Evolutionary conservation across 208 protist genomes (phyloP).

Genomic region (Crithidia brevicula): DNA sequence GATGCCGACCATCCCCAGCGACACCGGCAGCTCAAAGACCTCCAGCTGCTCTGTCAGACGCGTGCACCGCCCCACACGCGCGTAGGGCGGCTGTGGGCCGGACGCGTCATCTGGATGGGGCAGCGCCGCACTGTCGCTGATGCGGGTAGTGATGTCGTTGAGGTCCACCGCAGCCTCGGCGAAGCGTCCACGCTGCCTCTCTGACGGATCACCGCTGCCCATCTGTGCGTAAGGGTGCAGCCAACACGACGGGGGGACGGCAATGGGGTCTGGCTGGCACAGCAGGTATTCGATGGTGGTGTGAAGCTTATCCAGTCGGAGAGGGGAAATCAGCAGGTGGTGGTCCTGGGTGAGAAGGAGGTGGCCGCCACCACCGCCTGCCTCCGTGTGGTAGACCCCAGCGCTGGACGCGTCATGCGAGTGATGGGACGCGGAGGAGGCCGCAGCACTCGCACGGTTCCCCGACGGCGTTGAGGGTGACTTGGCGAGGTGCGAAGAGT

Average conservation of each 20-base stretch:
- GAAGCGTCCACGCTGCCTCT: not conserved
- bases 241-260: constrained; percentile 33
- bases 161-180: not conserved
- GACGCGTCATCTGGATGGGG: not conserved
- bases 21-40: constrained; percentile 54
- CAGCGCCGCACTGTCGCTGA: not conserved
- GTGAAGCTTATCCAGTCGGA: constrained; percentile 58
- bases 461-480: too few species aligned
- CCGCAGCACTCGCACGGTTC: too few species aligned
- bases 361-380: constrained; percentile 19
- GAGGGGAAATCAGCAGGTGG: constrained; percentile 40
- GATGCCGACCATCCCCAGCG: constrained; percentile 60
- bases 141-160: not conserved
- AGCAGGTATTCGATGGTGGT: constrained; percentile 52
- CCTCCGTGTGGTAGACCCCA: constrained; percentile 8
- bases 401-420: not conserved
- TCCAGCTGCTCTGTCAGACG: constrained; percentile 24
- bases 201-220: not conserved
- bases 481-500: too few species aligned
- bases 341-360: constrained; percentile 26
- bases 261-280: constrained; percentile 51
- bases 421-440: not conserved
- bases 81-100: not conserved
- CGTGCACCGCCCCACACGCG: constrained; percentile 15
- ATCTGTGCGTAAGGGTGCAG: constrained; percentile 19